These are phyloP conservation scores for Rhizomucor pusillus DNA, from an alignment of 371 early-diverging fungal genomes.

Conservation along the genomic window DNA sequence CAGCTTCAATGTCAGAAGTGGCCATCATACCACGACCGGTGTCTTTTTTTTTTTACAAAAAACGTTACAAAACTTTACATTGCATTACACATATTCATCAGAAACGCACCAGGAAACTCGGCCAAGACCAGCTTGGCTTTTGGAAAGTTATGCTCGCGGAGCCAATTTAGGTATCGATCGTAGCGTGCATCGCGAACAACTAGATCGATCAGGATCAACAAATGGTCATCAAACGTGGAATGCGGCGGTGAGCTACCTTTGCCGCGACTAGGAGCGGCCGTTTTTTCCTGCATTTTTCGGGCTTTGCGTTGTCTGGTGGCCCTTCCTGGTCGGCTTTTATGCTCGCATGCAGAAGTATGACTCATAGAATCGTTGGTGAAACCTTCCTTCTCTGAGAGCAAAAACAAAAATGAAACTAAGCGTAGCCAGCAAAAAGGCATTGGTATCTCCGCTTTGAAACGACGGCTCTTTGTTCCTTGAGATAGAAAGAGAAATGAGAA, in stretches of 20 bases:
- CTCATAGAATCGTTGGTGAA: too few relatives aligned
- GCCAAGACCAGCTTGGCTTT: slow-evolving; percentile 55
- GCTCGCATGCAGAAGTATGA: neutral
- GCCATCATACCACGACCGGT: slow-evolving; percentile 71
- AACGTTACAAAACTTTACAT: slow-evolving; percentile 2
- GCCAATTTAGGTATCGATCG: slow-evolving; percentile 50
- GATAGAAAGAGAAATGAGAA: too few relatives aligned
- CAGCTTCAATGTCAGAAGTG: slow-evolving; percentile 53
- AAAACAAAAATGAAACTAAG: too few relatives aligned
- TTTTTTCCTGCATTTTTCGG: neutral
- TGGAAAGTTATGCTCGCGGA: slow-evolving; percentile 47
- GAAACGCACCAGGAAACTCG: slow-evolving; percentile 47
- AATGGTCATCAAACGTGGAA: too few relatives aligned
- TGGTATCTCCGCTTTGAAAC: too few relatives aligned
- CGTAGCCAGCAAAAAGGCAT: too few relatives aligned
- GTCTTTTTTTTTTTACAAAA: slow-evolving; percentile 21
- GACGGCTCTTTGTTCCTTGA: too few relatives aligned
- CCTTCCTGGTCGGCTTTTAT: neutral
- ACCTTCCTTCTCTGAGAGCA: too few relatives aligned
- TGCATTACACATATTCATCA: neutral
- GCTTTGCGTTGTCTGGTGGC: neutral
- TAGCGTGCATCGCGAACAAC: slow-evolving; percentile 51
- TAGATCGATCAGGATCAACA: slow-evolving; percentile 2
- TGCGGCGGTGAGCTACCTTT: neutral
- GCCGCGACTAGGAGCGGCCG: neutral